Conservation (phyloP, 148 eudicot species). For the Rhododendron simsii region DNA sequence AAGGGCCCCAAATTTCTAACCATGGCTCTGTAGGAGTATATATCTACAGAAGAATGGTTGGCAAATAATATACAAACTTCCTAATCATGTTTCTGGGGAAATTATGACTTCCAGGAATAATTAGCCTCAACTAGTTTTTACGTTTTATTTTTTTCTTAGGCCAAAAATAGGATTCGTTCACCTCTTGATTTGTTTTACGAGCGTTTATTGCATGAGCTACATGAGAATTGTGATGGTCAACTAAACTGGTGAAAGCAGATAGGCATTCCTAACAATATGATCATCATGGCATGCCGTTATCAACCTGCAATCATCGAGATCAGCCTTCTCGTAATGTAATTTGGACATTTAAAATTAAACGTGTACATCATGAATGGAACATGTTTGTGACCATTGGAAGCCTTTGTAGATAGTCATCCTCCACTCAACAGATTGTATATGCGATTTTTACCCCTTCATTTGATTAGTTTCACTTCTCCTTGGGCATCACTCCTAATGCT, state of each 20-base stretch:
- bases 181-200: not conserved
- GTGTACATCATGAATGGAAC: not conserved
- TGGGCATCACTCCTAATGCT: not conserved
- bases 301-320: not conserved
- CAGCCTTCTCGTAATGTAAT: not conserved
- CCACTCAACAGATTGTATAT: not conserved
- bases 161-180: not conserved
- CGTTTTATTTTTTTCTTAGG: not conserved
- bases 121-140: not conserved
- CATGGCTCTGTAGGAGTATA: not conserved
- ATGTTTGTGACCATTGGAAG: not conserved
- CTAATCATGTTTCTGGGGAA: not conserved
- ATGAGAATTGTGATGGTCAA: not conserved
- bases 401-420: not conserved
- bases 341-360: not conserved
- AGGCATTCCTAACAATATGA: not conserved
- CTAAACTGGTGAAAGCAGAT: not conserved
- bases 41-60: not conserved
- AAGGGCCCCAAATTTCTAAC: not conserved
- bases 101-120: not conserved
- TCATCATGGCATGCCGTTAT: not conserved
- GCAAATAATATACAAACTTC: not conserved
- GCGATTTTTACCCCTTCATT: not conserved
- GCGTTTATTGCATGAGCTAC: not conserved
- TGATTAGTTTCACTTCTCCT: not conserved